These are phyloP conservation scores for Cryptomeria japonica DNA, from an alignment of 75 land plant species.

Conservation along the genomic window DNA sequence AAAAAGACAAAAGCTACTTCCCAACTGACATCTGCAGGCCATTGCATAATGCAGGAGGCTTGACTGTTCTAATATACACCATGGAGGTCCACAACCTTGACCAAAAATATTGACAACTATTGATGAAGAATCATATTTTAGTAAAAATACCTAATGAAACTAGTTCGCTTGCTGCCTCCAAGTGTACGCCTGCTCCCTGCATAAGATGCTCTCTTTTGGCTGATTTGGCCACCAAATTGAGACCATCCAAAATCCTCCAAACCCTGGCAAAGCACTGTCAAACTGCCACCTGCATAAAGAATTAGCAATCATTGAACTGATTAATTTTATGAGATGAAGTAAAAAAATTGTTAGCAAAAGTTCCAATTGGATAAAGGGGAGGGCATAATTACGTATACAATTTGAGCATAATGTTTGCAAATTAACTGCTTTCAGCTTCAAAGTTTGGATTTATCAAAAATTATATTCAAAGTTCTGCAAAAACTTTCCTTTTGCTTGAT, in stretches of 20 bases:
- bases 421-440: neutral
- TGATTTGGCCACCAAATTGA: neutral
- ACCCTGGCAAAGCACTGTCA: neutral
- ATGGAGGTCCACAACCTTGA: neutral
- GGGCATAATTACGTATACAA: neutral
- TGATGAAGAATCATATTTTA: neutral
- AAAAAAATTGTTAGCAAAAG: neutral
- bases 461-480: neutral
- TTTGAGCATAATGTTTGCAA: neutral
- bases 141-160: neutral
- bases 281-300: neutral
- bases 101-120: neutral
- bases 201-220: neutral
- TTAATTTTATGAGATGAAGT: neutral
- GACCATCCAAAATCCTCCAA: slow-evolving; percentile 8
- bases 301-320: neutral
- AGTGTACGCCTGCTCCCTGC: neutral
- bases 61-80: neutral
- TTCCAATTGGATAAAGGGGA: neutral
- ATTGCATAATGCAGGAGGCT: neutral
- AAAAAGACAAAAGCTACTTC: neutral
- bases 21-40: neutral
- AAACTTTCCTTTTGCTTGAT: neutral
- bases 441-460: neutral
- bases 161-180: neutral